Percentiles rank a stretch among this genome's conserved stretches.
Evolutionary conservation across 305 asterid genomes (phyloP).

Genomic region (Caryopteris hybrid): DNA sequence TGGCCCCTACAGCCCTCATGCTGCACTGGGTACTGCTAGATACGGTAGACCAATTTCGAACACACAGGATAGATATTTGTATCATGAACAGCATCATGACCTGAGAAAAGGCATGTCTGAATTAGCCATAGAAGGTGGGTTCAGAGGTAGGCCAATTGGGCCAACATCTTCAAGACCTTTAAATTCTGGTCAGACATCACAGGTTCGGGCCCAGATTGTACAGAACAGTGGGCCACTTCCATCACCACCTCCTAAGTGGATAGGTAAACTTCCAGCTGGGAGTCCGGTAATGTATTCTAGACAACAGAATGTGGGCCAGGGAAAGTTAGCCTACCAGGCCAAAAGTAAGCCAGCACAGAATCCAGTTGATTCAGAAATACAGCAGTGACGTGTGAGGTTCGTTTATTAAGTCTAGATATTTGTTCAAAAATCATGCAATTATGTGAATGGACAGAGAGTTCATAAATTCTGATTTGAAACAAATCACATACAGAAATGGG

Average conservation of each 20-base stretch:
- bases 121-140: constrained; percentile 46
- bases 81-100: constrained; percentile 45
- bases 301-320: constrained; percentile 44
- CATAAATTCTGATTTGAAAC: background rate
- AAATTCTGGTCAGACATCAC: constrained; percentile 30
- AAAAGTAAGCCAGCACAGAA: constrained; percentile 39
- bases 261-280: constrained; percentile 34
- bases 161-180: constrained; percentile 33
- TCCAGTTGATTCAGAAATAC: constrained; percentile 30
- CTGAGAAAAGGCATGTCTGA: constrained; percentile 51
- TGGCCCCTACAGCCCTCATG: constrained; percentile 32
- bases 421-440: background rate
- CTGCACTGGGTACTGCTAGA: constrained; percentile 34
- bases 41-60: constrained; percentile 36
- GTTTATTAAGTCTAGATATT: background rate
- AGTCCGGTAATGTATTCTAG: constrained; percentile 17
- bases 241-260: constrained; percentile 75
- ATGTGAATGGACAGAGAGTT: background rate
- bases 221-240: constrained; percentile 40
- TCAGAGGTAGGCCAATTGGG: constrained; percentile 23
- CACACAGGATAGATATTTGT: constrained; percentile 36
- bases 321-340: constrained; percentile 59
- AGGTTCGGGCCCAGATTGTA: constrained; percentile 22
- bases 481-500: no score
- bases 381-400: constrained; percentile 25